Evolutionary conservation across 2,329 filamentous ascomycete genomes (phyloP), one percentile per base, ranked within the genome.

Genomic region (Penicillium oxalicum): DNA sequence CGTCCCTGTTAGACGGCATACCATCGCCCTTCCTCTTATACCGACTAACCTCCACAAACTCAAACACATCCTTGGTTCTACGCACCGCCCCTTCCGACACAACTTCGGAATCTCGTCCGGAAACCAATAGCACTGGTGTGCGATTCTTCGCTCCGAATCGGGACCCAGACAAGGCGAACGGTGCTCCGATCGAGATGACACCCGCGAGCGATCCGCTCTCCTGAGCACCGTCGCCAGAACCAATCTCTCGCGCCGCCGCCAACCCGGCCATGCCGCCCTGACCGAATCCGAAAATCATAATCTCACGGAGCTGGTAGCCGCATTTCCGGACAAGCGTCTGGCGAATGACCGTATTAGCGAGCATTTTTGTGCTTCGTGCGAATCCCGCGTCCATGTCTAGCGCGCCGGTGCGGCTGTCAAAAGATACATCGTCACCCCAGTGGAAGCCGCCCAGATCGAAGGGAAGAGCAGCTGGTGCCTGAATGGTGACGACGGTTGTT

Each of bases 1-100:
- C 91, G 9, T 94, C 89, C 45, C 86, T 77, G 64, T 78, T 85
- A 40, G 76, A 74, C n/a, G 90, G 89, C 91, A 96, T 95, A 1
- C 78, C 79, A 67, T 95, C 88, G 5, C 84, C 87, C 2, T 67
- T 69, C 62, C 84, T 81, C 61, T 77, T 79, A 82, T 87, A 93
- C 61, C 80, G 80, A 48, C 82, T 82, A 54, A 84, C 76, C 65
- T 82, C 77, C 24, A 88, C 82, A 60, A 82, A 76, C 54, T 76
- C 72, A 67, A 91, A 93, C 47, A 80, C 77, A 37, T 74, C 72
- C 64, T 82, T 85, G 33, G 90, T 70, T 49, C 77, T 73, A n/a
- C 82, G 77, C 12, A 85, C 74, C 0, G 81, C 81, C 8, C 81
- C 79, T 4, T 81, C 77, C 8, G 83, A 83, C 1, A 88, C 74